phyloP scores from a whole-genome alignment of 306 rosid genomes.

The Pyrus communis region DNA sequence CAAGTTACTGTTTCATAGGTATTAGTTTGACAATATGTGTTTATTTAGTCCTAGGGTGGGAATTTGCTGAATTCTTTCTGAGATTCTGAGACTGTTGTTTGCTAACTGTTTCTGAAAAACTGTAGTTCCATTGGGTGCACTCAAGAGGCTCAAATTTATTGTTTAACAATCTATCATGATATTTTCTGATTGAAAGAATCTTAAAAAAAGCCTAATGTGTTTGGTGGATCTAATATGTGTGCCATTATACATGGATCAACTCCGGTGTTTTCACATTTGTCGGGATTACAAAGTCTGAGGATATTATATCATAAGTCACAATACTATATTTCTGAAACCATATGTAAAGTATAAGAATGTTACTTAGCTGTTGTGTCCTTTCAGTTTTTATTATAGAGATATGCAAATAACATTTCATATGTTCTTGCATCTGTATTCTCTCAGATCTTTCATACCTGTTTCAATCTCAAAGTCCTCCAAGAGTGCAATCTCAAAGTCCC shows the following conservation, averaged over 20 bases:
- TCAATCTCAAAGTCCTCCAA: slow-evolving; percentile 22
- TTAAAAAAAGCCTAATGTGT: neutral
- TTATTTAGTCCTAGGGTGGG: neutral
- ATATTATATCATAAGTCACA: neutral
- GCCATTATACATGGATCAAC: neutral
- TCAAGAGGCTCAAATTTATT: neutral
- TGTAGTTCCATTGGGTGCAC: neutral
- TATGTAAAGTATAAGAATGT: slow-evolving; percentile 5
- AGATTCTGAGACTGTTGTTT: neutral
- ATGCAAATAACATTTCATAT: neutral
- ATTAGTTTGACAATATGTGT: no score
- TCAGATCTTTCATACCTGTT: slow-evolving; percentile 51
- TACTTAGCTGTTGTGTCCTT: slow-evolving; percentile 2
- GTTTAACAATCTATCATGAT: neutral
- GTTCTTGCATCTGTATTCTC: slow-evolving; percentile 20
- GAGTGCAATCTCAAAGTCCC: neutral
- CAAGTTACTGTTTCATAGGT: no score
- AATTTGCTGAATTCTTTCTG: neutral
- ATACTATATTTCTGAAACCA: neutral
- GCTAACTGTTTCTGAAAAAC: neutral
- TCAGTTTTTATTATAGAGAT: slow-evolving; percentile 2
- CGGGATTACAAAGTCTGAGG: neutral
- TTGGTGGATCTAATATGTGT: neutral
- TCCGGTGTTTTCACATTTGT: neutral
- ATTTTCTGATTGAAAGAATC: neutral